These are phyloP conservation scores for Cystofilobasidium ferigula DNA, from an alignment of 768 basidiomycete genomes.

Conservation along the genomic window DNA sequence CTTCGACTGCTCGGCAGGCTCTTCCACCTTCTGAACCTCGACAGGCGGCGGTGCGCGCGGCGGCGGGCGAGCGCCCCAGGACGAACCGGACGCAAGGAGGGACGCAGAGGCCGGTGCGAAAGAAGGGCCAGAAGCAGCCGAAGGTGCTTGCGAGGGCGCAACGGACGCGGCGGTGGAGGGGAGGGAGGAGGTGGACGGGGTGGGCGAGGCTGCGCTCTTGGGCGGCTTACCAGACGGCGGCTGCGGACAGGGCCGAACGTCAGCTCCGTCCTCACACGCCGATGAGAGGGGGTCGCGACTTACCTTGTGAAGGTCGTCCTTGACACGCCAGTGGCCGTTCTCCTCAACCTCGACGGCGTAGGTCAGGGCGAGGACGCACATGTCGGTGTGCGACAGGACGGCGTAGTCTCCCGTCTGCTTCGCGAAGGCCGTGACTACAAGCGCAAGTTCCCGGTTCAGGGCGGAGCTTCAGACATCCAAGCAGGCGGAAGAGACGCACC, in stretches of 20 bases:
- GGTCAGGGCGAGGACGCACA: slow-evolving; percentile 80
- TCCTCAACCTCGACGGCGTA: slow-evolving; percentile 55
- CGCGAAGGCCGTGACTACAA: slow-evolving; percentile 74
- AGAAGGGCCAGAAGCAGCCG: neutral
- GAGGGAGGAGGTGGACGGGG: neutral
- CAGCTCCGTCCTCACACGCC: neutral
- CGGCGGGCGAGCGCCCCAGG: neutral
- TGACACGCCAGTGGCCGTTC: slow-evolving; percentile 37
- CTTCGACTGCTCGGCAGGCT: too few relatives aligned
- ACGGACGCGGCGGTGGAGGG: neutral
- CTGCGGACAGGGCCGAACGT: neutral
- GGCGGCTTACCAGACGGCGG: slow-evolving; percentile 20
- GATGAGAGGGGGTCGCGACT: neutral
- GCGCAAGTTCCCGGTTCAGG: neutral
- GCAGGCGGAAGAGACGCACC: slow-evolving; percentile 19
- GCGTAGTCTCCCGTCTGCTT: slow-evolving; percentile 95
- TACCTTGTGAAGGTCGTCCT: slow-evolving; percentile 33
- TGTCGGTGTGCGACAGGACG: slow-evolving; percentile 79
- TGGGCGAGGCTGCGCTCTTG: neutral
- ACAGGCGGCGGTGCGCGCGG: neutral
- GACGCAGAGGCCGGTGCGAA: neutral
- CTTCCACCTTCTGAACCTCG: neutral
- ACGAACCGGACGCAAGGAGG: neutral
- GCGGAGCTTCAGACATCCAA: neutral
- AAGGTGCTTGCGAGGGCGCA: neutral